Conservation (phyloP, 2,329 filamentous ascomycete genomes). For the Fusarium liriodendri region DNA sequence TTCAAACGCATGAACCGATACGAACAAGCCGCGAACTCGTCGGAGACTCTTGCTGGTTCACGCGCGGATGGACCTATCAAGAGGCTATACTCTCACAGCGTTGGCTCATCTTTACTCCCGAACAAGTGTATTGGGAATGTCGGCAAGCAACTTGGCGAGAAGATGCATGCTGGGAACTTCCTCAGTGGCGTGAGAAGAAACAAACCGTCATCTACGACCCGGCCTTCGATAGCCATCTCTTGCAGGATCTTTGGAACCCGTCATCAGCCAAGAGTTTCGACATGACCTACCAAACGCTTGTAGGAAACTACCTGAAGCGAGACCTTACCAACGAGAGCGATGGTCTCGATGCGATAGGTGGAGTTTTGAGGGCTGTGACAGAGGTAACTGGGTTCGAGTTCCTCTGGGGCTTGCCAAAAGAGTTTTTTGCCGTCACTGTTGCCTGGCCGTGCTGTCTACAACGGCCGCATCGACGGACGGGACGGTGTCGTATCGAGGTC, state of each 20-base stretch:
- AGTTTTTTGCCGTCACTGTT: neutral
- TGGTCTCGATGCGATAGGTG: neutral
- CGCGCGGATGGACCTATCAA: neutral
- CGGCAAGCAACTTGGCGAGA: neutral
- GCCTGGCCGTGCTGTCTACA: neutral
- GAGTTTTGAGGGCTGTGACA: neutral
- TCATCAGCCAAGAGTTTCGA: neutral
- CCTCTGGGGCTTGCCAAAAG: neutral
- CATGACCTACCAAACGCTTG: neutral
- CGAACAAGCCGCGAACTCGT: neutral
- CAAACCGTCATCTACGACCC: neutral
- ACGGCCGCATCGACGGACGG: neutral
- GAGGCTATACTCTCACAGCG: neutral
- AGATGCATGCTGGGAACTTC: neutral
- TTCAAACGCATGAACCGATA: neutral
- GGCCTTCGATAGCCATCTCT: neutral
- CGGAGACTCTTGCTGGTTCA: neutral
- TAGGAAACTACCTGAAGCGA: neutral
- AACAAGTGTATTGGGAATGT: neutral
- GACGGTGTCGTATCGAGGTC: neutral
- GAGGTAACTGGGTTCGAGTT: neutral
- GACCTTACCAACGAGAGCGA: neutral
- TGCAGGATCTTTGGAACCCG: neutral
- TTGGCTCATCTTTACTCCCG: neutral
- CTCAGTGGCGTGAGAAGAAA: neutral